Evolutionary conservation across 2,329 filamentous ascomycete species (phyloP).

Genomic region (Cryphonectria japonica): DNA sequence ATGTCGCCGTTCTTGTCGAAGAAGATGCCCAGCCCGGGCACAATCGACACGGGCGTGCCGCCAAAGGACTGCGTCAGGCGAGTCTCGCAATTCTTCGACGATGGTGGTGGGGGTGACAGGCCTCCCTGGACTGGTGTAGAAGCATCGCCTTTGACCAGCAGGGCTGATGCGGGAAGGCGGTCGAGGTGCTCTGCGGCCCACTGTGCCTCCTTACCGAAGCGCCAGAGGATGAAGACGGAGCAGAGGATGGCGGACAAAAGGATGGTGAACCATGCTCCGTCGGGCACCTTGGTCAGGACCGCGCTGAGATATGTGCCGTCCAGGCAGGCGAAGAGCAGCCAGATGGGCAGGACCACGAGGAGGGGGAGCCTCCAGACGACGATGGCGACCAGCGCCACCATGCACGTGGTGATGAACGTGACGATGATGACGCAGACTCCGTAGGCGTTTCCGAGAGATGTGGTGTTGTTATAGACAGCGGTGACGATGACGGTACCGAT

Average conservation of each 20-base stretch:
- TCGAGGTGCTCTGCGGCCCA: conserved; percentile 72
- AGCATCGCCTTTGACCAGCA: conserved; percentile 35
- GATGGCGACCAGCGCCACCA: conserved; percentile 73
- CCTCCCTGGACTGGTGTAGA: not conserved
- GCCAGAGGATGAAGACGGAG: conserved; percentile 72
- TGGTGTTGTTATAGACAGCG: conserved; percentile 74
- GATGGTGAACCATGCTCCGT: conserved; percentile 79
- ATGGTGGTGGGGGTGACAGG: not conserved
- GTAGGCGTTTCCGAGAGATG: conserved; percentile 72
- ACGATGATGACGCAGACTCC: conserved; percentile 81
- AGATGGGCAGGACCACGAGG: conserved; percentile 63
- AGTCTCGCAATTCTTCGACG: conserved; percentile 24
- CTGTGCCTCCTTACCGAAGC: conserved; percentile 78
- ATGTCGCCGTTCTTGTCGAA: conserved; percentile 76
- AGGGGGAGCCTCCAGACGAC: conserved; percentile 71
- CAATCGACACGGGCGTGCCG: conserved; percentile 48
- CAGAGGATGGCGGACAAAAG: conserved; percentile 66
- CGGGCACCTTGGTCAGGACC: conserved; percentile 71
- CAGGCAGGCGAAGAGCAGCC: conserved; percentile 65
- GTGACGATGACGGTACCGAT: conserved; percentile 75
- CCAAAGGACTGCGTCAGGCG: conserved; percentile 44
- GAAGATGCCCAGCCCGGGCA: conserved; percentile 69
- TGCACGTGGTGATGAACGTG: conserved; percentile 76
- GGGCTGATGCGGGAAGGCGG: conserved; percentile 52
- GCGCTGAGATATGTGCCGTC: conserved; percentile 74